Percentiles rank a stretch among this genome's conserved stretches.
Conservation (phyloP, 2,329 filamentous ascomycete species). For the Penicillium sp. region DNA sequence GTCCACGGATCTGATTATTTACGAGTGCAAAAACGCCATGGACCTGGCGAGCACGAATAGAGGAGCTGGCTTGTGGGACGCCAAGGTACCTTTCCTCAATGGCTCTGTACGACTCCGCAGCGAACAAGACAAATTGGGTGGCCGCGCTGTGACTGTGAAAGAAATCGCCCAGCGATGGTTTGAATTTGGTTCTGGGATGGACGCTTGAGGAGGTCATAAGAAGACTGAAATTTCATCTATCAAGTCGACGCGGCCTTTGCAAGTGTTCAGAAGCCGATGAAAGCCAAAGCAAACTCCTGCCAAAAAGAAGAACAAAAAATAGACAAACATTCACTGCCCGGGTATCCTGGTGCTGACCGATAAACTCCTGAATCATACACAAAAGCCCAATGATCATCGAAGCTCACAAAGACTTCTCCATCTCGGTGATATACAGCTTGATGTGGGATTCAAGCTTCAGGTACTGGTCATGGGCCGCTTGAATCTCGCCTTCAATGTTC, state of each 20-base stretch:
- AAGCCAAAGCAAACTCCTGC: conserved; percentile 12
- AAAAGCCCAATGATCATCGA: conserved; percentile 19
- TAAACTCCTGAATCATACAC: conserved; percentile 32
- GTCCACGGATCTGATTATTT: conserved; percentile 32
- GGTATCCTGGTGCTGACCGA: conserved; percentile 37
- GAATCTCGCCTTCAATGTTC: conserved; percentile 91
- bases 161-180: conserved; percentile 63
- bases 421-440: conserved; percentile 95
- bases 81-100: conserved; percentile 58
- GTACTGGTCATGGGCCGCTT: conserved; percentile 86
- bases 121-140: conserved; percentile 50
- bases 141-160: conserved; percentile 53
- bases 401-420: conserved; percentile 76
- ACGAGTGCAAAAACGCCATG: conserved; percentile 35
- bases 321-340: conserved; percentile 26
- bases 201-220: conserved; percentile 10
- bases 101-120: conserved; percentile 47
- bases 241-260: not conserved
- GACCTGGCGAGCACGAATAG: conserved; percentile 24
- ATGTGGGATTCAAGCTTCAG: conserved; percentile 97
- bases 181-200: conserved; percentile 41
- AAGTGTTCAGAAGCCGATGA: conserved; percentile 13
- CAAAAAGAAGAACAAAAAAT: not conserved
- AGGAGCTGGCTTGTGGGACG: conserved; percentile 39
- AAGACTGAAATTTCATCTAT: conserved; percentile 8